A percentile compares a stretch with the other conserved stretches of the same genome.
Evolutionary conservation across 2,329 filamentous ascomycete genomes (phyloP).

Genomic region (Cercospora sojina): DNA sequence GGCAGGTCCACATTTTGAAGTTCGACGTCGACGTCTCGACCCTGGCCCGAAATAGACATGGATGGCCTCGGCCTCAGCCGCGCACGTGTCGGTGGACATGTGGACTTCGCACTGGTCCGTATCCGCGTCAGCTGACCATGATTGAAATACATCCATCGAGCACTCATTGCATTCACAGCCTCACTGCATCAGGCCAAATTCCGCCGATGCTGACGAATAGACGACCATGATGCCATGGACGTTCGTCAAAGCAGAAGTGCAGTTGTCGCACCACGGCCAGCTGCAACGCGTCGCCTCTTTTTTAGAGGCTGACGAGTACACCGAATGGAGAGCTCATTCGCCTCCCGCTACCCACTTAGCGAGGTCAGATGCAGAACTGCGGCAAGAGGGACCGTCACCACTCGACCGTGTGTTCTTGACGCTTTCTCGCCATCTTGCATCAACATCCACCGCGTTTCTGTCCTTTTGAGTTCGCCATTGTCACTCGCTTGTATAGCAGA

Average conservation of each 20-base stretch:
- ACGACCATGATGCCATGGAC: not conserved
- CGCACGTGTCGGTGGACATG: not conserved
- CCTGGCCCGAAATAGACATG: not conserved
- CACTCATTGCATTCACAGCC: not conserved
- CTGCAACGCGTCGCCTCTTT: not conserved
- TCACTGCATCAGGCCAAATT: not conserved
- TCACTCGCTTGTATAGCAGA: not conserved
- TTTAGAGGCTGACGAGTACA: constrained; percentile 10
- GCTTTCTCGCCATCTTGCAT: not conserved
- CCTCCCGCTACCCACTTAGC: constrained; percentile 2
- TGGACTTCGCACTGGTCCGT: not conserved
- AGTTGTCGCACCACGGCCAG: not conserved
- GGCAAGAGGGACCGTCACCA: not conserved
- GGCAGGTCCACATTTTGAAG: not conserved
- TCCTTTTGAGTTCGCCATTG: not conserved
- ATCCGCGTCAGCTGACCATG: not conserved
- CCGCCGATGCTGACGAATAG: not conserved
- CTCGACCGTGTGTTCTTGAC: not conserved
- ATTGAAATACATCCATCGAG: not conserved
- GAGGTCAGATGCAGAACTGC: not conserved
- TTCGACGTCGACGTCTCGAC: not conserved
- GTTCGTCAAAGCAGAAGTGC: not conserved
- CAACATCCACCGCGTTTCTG: not conserved
- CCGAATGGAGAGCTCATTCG: constrained; percentile 3
- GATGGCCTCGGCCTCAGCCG: not conserved